Evolutionary conservation across 2,329 filamentous ascomycete genomes (phyloP).

Genomic region (Sclerotinia sclerotiorum): DNA sequence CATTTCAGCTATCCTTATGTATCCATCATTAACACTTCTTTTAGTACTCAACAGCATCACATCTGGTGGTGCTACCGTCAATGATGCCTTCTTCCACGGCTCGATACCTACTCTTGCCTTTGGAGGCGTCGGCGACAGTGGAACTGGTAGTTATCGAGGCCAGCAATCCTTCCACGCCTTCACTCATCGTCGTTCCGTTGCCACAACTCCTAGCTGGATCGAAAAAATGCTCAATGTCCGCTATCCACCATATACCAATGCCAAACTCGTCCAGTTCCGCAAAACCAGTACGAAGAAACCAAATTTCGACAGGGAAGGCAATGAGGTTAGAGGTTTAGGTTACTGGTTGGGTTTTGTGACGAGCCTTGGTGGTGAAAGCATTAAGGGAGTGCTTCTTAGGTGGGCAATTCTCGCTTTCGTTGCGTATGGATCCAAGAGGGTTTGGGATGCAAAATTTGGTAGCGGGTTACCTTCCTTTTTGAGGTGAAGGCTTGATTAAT

Average conservation of each 20-base stretch:
- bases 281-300: constrained; percentile 49
- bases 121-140: constrained; percentile 79
- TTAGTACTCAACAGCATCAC: constrained; percentile 61
- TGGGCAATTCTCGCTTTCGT: constrained; percentile 22
- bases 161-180: constrained; percentile 70
- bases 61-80: constrained; percentile 67
- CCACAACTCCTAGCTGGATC: constrained; percentile 65
- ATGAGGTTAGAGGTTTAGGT: constrained; percentile 49
- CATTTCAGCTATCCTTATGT: not conserved
- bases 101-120: constrained; percentile 72
- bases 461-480: constrained; percentile 22
- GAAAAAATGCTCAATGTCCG: constrained; percentile 66
- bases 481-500: constrained; percentile 12
- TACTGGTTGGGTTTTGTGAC: constrained; percentile 57
- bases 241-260: constrained; percentile 60
- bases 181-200: constrained; percentile 58
- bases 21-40: constrained; percentile 23
- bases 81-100: constrained; percentile 68
- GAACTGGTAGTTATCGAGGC: constrained; percentile 75
- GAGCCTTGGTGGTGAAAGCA: constrained; percentile 51
- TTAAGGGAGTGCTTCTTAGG: constrained; percentile 28
- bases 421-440: constrained; percentile 17
- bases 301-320: constrained; percentile 63
- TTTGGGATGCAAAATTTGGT: constrained; percentile 13
- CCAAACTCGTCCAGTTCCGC: constrained; percentile 47